Evolutionary conservation across 768 basidiomycete species (phyloP), one percentile per base, ranked within the genome.

Genomic region (Tephrocybe rancida): DNA sequence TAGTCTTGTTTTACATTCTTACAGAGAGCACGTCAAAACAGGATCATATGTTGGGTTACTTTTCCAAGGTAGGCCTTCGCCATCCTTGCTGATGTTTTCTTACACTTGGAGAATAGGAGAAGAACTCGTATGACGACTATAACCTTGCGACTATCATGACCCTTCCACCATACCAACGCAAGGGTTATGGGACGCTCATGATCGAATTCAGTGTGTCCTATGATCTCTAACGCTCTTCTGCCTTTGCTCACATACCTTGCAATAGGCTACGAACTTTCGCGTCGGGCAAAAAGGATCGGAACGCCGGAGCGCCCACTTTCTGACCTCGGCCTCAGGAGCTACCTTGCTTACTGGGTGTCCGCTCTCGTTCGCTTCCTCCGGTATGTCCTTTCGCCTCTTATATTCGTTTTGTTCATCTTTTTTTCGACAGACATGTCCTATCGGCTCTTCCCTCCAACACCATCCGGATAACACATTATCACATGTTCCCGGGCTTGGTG

Each of bases 61-160:
- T 85, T 66, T 86, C 85, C 27, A 86, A 87, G 73, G 85, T 80
- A 52, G 22, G 60, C 55, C 14, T 19, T 25, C 0, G 34, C 25
- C 19, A 21, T 19, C 14, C 25, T 44, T 50, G 16, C 13, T 42
- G n/a, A 24, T 9, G 24, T 35, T 43, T 26, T 13, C 25, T 50
- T 22, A 26, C 54, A 13, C 26, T 6, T 2, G 3, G 25, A 16
- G 22, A 29, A 6, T 49, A 95, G 92, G 97, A 99, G 73, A 98
- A 98, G 67, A 67, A 89, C 27, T 96, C 95, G 1, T 96, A 94
- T 58, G 97, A 99, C 61, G 92, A 96, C 61, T 97, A 95, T 73
- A 99, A 99, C 65, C 81, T 99, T 8, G 96, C 96, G 3, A 95
- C 93, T 69, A 99, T 99, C 62, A 87, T 98, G 61, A 92, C 90